Evolutionary conservation across 129 eudicot genomes (phyloP).

Genomic region (Chrysanthemum makinoi): DNA sequence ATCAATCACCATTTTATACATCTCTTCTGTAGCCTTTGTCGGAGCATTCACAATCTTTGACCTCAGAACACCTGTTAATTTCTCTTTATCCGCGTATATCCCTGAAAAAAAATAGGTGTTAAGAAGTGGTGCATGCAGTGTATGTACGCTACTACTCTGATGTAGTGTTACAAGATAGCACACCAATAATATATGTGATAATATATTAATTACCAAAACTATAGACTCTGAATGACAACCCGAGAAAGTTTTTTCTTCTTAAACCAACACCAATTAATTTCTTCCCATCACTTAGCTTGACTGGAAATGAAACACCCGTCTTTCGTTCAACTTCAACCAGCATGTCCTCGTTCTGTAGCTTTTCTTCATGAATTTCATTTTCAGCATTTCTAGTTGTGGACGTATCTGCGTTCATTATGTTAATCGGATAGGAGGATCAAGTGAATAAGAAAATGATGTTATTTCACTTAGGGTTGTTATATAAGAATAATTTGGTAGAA

Average conservation of each 20-base stretch:
- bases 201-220: neutral
- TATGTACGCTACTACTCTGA: neutral
- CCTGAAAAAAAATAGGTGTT: constrained; percentile 36
- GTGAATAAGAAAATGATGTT: constrained; percentile 4
- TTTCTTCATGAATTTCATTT: neutral
- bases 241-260: neutral
- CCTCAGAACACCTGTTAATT: constrained; percentile 42
- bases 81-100: constrained; percentile 52
- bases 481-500: neutral
- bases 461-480: neutral
- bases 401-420: neutral
- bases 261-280: neutral
- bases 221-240: neutral
- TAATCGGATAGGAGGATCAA: neutral
- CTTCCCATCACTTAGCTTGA: neutral
- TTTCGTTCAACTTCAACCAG: constrained; percentile 1
- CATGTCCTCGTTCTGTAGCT: neutral
- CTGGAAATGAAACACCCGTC: neutral
- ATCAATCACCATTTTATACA: constrained; percentile 61
- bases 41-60: constrained; percentile 46
- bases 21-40: constrained; percentile 58
- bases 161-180: neutral
- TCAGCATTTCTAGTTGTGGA: neutral
- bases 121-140: neutral
- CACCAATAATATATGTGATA: neutral